Evolutionary conservation across 306 rosid genomes (phyloP).

Genomic region (Dryas octopetala): DNA sequence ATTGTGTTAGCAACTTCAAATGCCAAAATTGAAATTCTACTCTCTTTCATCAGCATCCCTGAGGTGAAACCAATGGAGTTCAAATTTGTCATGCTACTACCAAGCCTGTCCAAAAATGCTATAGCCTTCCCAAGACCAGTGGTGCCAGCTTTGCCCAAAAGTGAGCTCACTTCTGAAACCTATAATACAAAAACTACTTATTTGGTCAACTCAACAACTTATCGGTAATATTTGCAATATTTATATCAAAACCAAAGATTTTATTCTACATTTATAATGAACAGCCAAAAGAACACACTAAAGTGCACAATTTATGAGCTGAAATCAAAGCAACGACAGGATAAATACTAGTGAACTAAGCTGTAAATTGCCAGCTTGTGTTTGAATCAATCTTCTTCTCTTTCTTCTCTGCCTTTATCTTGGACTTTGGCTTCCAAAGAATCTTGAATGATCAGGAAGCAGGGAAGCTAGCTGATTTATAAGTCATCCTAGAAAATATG

Average conservation of each 20-base stretch:
- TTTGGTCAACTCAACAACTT: constrained; percentile 44
- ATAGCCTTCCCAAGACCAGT: constrained; percentile 98
- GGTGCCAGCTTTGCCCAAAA: constrained; percentile 94
- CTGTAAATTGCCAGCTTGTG: too few species aligned
- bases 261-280: constrained; percentile 38
- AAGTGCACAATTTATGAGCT: not conserved
- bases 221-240: constrained; percentile 46
- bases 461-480: too few species aligned
- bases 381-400: too few species aligned
- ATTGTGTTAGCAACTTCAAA: constrained; percentile 98
- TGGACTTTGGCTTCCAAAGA: too few species aligned
- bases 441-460: too few species aligned
- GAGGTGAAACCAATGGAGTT: constrained; percentile 84
- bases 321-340: not conserved
- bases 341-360: too few species aligned
- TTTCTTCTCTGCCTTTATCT: too few species aligned
- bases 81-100: constrained; percentile 93
- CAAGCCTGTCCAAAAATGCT: constrained; percentile 95
- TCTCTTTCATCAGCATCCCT: constrained; percentile 84
- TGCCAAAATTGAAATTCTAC: constrained; percentile 85
- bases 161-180: constrained; percentile 97
- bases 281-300: constrained; percentile 33
- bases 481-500: too few species aligned
- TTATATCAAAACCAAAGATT: not conserved
- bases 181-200: constrained; percentile 21